Evolutionary conservation across 257 asterid species (phyloP), one percentile per base, ranked within the genome.

Genomic region (Sherardia arvensis): DNA sequence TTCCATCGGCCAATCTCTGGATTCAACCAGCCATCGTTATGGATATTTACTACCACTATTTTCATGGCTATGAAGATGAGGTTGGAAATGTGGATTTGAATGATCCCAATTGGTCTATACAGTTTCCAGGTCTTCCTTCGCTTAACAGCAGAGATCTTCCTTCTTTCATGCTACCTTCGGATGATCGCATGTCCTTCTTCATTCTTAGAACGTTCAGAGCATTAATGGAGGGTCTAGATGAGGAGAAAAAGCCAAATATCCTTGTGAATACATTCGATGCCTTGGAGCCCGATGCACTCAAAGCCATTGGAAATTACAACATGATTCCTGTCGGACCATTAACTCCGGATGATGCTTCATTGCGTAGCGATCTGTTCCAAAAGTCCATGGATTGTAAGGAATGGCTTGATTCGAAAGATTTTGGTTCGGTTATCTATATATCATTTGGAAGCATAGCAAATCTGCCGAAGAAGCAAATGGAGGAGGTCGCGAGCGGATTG

Each of bases 281-380:
- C 8, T 61, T 74, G 3, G 79, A 78, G 48, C 43, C 30, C 1
- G 62, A 67, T 12, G 72, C 74, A 20, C 73, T 77, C 12, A 65
- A 65, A 51, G 67, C 73, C 20, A 49, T 77, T 26, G 71, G 68
- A n/a, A 65, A 53, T 22, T 75, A 76, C n/a, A 66, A 75, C 1
- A 20, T 72, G 65, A 56, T 75, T 11, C 72, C 65, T 1, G 21
- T 78, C n/a, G 86, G 86, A 40, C 86, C 86, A 7, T 69, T 78
- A 48, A 55, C 69, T 66, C 78, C 79, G 9, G 2, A 18, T 8
- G 76, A 68, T 14, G 38, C 62, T 25, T 47, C 75, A 1, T 62
- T 63, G 22, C 53, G 69, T 2, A 59, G 58, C 15, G 69, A 77
- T 53, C 63, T 74, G 30, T 64, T 66, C 51, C 61, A 66, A 3